Percentiles rank a stretch among this genome's conserved stretches.
Evolutionary conservation across 768 basidiomycete species (phyloP).

Genomic region (Trametes villosa): DNA sequence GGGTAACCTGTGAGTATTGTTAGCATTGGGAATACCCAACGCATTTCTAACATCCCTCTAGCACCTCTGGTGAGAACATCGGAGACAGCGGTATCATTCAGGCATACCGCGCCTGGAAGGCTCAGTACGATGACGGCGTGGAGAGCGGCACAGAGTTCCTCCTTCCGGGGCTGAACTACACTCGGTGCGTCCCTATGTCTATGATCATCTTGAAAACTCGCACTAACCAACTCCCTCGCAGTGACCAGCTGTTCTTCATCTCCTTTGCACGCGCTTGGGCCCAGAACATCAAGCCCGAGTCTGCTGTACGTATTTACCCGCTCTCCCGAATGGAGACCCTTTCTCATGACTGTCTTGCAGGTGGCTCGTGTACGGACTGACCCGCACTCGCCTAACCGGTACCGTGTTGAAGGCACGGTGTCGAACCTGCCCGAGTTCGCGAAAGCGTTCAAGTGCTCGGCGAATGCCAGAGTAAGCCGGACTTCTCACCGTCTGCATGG

Average conservation of each 20-base stretch:
- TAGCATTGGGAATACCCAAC: too few relatives aligned
- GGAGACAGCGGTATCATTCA: constrained; percentile 86
- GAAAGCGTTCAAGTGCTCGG: constrained; percentile 80
- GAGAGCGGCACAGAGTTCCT: constrained; percentile 66
- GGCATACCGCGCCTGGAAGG: constrained; percentile 91
- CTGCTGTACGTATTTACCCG: constrained; percentile 55
- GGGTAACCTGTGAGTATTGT: constrained; percentile 72
- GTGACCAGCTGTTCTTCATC: constrained; percentile 95
- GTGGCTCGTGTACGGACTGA: constrained; percentile 83
- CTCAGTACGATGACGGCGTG: constrained; percentile 64
- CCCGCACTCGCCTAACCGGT: constrained; percentile 83
- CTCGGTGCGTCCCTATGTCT: constrained; percentile 50
- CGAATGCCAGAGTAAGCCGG: constrained; percentile 66
- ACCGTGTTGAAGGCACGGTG: constrained; percentile 85
- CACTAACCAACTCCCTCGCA: constrained; percentile 31
- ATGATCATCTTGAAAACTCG: not conserved
- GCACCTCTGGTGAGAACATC: constrained; percentile 91
- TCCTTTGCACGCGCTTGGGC: constrained; percentile 91
- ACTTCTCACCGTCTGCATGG: not conserved
- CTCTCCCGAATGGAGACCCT: not conserved
- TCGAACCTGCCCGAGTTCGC: constrained; percentile 90
- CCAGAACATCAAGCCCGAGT: constrained; percentile 74
- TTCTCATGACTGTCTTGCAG: constrained; percentile 36
- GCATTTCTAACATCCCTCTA: constrained; percentile 32
- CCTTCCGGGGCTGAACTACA: constrained; percentile 80